Base-by-base conservation (phyloP, 129 eudicot genomes). In the Artemisia annua region DNA sequence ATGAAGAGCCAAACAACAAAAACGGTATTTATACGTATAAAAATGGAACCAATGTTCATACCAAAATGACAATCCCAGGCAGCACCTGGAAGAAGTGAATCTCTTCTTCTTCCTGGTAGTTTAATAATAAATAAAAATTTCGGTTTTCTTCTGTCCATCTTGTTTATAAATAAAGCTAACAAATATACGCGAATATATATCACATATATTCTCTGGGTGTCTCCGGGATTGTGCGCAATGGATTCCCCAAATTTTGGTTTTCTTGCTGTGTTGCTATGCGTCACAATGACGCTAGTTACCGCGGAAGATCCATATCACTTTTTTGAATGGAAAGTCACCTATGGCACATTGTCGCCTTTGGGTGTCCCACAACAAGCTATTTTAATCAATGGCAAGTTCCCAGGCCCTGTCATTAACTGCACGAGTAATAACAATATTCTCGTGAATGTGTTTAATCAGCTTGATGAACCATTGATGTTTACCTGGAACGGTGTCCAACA, bases 401-500 rank as follows among this genome's bases (percentile, higher is more conserved):
- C 96, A 0, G 98, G 98, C 4, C 98, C 98, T 0, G 75, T 48
- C 17, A 86, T 92, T 56, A 89, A 92, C 62, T 83, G 89, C 79
- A 92, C 96, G n/a, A 84, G 93, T 78, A 92, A 92, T 79, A 89
- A 92, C 72, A 92, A 92, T 80, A 79, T 92, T 17, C 78, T 85
- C 1, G 81, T 89, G 72, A 88, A 91, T 22, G 96, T 91, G 14
- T 91, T 81, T 82, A 91, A 91, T 83, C 8, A 83, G 1, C 80
- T 92, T 0, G 96, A 92, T 22, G 95, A 89, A 87, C 96, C 98
- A 1, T 70, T 92, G 44, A 95, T 92, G 39, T 59, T 92, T 46
- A 87, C 89, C 5, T 92, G 89, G 91, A 74, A 75, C n/a, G 98
- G 98, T 10, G 53, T 93, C 5, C 96, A 93, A 46, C 98, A 89